Evolutionary conservation across 345 rosid genomes (phyloP), one percentile per base, ranked within the genome.

Genomic region (Nasturtium officinale): DNA sequence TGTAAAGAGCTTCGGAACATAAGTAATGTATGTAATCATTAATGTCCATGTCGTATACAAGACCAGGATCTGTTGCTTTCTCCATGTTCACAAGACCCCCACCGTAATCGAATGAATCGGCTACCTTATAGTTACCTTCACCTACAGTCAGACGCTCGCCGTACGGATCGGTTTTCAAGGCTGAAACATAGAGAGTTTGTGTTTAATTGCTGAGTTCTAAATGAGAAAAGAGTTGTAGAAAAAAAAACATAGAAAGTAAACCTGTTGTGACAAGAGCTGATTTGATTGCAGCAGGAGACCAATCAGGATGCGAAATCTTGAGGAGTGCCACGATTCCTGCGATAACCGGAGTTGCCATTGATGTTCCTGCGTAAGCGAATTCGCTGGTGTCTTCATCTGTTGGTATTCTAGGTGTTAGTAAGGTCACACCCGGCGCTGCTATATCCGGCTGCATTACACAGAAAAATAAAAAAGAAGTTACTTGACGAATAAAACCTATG

Each of bases 271-370:
- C 79, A 30, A 87, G 61, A 15, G 89, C 83, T 13, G 89, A 87
- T 78, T 77, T 85, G 23, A 87, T 74, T 13, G 87, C 85, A 23
- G 85, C 91, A 1, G 87, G 91, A 32, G 87, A 85, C 91, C 89
- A 87, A 47, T 70, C 56, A 6, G 84, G 91, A 61, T 82, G 86
- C 25, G 70, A 9, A 21, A 35, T 37, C 66, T 75, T 75, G 46
- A 75, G 78, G 18, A 67, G 73, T 45, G 73, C 78, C n/a, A 65
- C 68, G 55, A 75, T 75, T 67, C 87, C 91, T 2, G 91, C 74
- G 15, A 81, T 60, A 9, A 82, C 84, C 53, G 91, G 91, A 60
- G 89, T 74, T 15, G 91, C 72, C 91, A 85, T 83, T 46, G 91
- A 87, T 63, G 91, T 85, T 52, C 89, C 89, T 6, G 89, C 46